Evolutionary conservation across 306 rosid species (phyloP).

Genomic region (Comarum palustre): DNA sequence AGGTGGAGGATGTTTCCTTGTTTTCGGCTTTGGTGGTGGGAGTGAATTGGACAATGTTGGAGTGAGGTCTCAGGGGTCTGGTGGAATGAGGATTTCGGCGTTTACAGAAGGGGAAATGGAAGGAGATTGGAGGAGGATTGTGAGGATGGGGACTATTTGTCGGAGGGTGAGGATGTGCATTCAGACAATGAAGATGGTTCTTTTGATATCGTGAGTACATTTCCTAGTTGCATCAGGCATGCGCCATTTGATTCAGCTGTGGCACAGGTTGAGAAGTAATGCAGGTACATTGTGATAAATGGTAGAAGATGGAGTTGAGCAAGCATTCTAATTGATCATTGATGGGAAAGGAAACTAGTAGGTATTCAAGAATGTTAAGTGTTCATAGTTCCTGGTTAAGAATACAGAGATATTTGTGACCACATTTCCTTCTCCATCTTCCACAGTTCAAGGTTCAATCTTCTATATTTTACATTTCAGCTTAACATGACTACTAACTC

Average conservation of each 20-base stretch:
- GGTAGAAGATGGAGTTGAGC: constrained; percentile 4
- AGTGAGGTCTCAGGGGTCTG: constrained; percentile 23
- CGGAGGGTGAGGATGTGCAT: constrained; percentile 31
- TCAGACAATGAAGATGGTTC: constrained; percentile 37
- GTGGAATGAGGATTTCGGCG: constrained; percentile 42
- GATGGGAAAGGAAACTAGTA: neutral
- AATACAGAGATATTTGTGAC: neutral
- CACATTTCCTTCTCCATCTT: constrained; percentile 5
- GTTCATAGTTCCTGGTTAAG: neutral
- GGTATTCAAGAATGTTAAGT: constrained; percentile 4
- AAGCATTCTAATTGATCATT: constrained; percentile 15
- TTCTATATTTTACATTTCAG: neutral
- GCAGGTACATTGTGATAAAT: neutral
- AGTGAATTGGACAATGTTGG: constrained; percentile 40
- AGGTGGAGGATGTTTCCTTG: constrained; percentile 27
- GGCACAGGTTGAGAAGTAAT: constrained; percentile 4
- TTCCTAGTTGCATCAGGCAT: constrained; percentile 1
- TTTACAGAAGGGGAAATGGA: constrained; percentile 53
- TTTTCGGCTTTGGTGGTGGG: constrained; percentile 35
- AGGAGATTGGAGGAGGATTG: constrained; percentile 29
- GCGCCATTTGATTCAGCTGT: constrained; percentile 13
- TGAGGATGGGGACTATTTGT: constrained; percentile 18
- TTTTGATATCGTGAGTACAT: constrained; percentile 31
- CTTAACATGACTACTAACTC: neutral
- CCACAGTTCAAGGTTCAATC: constrained; percentile 20